A percentile compares a stretch with the other conserved stretches of the same genome.
Evolutionary conservation across 2,329 filamentous ascomycete genomes (phyloP).

Genomic region (Aureobasidium namibiae): DNA sequence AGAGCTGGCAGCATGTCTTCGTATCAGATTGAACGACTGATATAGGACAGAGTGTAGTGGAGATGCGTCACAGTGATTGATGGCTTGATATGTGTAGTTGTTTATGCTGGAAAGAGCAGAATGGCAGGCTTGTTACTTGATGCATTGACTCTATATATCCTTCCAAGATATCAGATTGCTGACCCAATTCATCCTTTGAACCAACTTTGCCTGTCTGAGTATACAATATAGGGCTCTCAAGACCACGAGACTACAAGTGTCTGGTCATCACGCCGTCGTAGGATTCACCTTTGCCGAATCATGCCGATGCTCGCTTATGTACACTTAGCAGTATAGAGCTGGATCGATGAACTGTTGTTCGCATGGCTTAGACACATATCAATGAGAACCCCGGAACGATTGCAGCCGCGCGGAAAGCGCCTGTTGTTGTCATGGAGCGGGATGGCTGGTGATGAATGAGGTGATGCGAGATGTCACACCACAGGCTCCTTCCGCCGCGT

Average conservation of each 20-base stretch:
- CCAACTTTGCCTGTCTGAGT: not conserved
- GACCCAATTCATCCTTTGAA: not conserved
- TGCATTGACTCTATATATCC: not conserved
- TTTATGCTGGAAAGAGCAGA: no score
- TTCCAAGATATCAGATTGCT: not conserved
- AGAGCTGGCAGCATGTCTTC: not conserved
- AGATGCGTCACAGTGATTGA: no score
- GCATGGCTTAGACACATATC: not conserved
- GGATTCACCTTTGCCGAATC: not conserved
- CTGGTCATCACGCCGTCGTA: conserved; percentile 5
- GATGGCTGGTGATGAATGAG: not conserved
- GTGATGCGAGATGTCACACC: conserved; percentile 2
- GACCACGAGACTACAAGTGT: not conserved
- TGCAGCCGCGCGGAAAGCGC: not conserved
- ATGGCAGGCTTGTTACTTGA: not conserved
- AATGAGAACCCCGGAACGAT: not conserved
- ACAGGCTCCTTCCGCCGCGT: not conserved
- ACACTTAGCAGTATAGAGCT: not conserved
- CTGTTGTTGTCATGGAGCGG: not conserved
- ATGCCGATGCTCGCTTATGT: not conserved
- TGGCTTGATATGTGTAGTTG: no score
- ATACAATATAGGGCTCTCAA: not conserved
- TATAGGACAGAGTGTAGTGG: not conserved
- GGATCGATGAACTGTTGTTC: not conserved
- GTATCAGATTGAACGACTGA: not conserved